Evolutionary conservation across 768 basidiomycete genomes (phyloP), one percentile per base, ranked within the genome.

Genomic region (Flagelloscypha sp.): DNA sequence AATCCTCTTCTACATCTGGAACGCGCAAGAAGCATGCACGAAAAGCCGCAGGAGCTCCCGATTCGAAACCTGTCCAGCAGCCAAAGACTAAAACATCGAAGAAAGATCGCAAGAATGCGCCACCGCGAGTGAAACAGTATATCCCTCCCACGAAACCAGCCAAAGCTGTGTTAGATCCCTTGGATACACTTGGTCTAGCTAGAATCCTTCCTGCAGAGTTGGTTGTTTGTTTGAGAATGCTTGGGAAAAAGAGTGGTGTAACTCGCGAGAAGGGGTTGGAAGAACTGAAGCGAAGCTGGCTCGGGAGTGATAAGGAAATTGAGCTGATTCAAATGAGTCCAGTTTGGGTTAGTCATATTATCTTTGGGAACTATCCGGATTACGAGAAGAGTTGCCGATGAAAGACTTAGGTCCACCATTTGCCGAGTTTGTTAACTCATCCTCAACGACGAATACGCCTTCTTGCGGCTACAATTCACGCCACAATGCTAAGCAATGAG

Each of bases 21-120:
- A 97, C 93, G 7, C 76, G 92, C 41, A 95, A 94, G 68, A 98
- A 95, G 58, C 87, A 94, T 54, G 84, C 84, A 11, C 76, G 82
- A 41, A 92, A 84, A 52, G 70, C 76, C 1, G 65, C 65, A 11
- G 63, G 57, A 29, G 35, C 49, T 40, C 53, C 54, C 7, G 46
- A 55, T 22, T 63, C 66, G 25, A 63, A 65, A 12, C 54, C 61
- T 6, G 38, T 56, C 11, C 50, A 57, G 8, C 62, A 55, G 54
- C 65, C 62, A 35, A 70, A 74, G 53, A 65, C 65, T 57, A 74
- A 65, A 49, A 63, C 53, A 35, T 68, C 72, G 48, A 71, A 56
- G 18, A 60, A 74, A 33, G 57, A 61, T 27, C 62, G 66, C 24
- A 78, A 78, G 51, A 82, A 86, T 45, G n/a, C n/a, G n/a, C n/a